phyloP scores from a whole-genome alignment of 345 rosid species.

The Streptanthus diversifolius region DNA sequence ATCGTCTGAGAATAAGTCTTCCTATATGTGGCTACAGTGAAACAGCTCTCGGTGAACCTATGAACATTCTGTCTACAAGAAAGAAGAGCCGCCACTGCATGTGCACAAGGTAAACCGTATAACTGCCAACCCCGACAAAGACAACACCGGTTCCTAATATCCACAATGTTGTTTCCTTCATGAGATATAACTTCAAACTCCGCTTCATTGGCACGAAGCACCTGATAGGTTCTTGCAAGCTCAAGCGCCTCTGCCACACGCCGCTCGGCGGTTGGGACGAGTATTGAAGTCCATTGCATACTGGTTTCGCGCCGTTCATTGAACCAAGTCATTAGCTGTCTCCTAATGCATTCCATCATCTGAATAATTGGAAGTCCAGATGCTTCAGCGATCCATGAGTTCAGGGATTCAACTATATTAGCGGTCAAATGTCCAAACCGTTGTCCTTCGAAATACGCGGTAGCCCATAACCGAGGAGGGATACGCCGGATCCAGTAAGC shows the following conservation, averaged over 20 bases:
- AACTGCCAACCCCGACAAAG: constrained; percentile 97
- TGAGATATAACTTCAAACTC: constrained; percentile 94
- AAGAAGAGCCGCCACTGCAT: constrained; percentile 92
- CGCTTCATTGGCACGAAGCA: constrained; percentile 89
- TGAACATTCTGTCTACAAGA: constrained; percentile 99
- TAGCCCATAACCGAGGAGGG: constrained; percentile 95
- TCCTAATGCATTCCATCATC: constrained; percentile 98
- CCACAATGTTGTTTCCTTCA: constrained; percentile 87
- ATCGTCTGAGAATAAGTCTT: constrained; percentile 94
- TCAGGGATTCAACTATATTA: constrained; percentile 75
- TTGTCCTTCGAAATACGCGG: constrained; percentile 92
- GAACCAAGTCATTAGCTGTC: constrained; percentile 99
- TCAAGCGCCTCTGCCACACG: constrained; percentile 87
- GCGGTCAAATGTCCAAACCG: constrained; percentile 91
- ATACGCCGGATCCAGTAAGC: constrained; percentile 88
- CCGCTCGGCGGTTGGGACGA: constrained; percentile 90
- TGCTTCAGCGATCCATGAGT: constrained; percentile 89
- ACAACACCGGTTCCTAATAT: constrained; percentile 87
- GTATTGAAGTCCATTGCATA: constrained; percentile 93
- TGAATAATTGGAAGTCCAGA: constrained; percentile 95
- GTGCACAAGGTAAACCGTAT: constrained; percentile 93
- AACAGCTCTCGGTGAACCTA: constrained; percentile 89
- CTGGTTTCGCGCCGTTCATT: constrained; percentile 89
- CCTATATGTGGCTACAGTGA: constrained; percentile 88
- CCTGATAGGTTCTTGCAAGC: constrained; percentile 79